Evolutionary conservation across 495 filamentous ascomycete species (phyloP), one percentile per base, ranked within the genome.

Genomic region (Clavariopsis aquatica): DNA sequence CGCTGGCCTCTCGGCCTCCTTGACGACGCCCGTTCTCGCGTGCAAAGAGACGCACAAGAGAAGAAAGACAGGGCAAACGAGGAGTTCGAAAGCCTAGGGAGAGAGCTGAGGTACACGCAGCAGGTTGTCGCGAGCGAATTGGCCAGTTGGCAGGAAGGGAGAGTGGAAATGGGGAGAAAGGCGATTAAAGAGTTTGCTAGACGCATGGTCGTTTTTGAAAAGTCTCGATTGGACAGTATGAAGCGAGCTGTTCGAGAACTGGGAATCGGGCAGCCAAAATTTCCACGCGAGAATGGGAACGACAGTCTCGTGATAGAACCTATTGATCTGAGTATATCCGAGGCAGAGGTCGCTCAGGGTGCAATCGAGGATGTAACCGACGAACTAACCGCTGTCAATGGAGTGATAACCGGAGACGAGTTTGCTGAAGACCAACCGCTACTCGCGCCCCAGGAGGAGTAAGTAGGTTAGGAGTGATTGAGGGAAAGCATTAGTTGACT

Each of bases 61-160:
- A 91, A 88, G 70, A 88, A 89, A 26, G 80, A 81, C 49, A 82
- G 84, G 24, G 82, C 80, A 15, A 81, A 87, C 64, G 73, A 78
- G 19, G 89, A 96, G 68, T 77, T 89, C 9, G 80, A 84, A 34
- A 80, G 79, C 24, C 73, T 96, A 19, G 86, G 87, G 0, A 83
- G 84, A 51, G 95, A 99, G 71, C 75, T 99, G 20, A 78, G 90
- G 34, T 97, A 95, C 73, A 96, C 92, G 53, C 93, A 96, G 76
- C 89, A 93, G 74, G 90, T 93, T 10, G 93, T 97, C 6, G 93
- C 95, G 13, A 81, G 85, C 8, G 95, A 99, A 74, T 73, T 99
- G 62, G 93, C 94, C 0, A 93, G 91, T 1, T 98, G 93, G 89
- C 90, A 96, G 69, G 91, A 94, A 15, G 85, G 90, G 79, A 86